Evolutionary conservation across 805 yeast species (phyloP), one percentile per base, ranked within the genome.

Genomic region (Sungouiozyma ichnusensis): DNA sequence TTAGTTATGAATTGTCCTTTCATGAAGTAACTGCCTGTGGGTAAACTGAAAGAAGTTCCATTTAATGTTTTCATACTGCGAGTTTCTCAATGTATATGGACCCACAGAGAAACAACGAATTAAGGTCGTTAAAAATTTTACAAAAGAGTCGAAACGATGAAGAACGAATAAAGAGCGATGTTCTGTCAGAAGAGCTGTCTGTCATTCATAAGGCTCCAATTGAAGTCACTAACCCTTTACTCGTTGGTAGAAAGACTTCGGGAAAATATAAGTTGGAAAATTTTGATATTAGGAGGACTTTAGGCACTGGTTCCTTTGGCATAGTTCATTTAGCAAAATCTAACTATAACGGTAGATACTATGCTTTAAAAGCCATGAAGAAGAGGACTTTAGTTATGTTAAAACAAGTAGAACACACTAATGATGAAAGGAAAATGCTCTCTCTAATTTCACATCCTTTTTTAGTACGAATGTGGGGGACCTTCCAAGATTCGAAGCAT

Each of bases 281-380:
- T 66, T 88, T 88, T 58, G 81, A 79, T 50, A 79, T 87, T 45
- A 72, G 83, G 71, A 73, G 96, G 50, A 88, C 97, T 5, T 68
- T 88, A 44, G 97, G 97, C 1, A 88, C 97, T 0, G 97, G 97
- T 2, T 87, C 96, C 2, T 88, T 88, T 67, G 97, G 97, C 18
- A 72, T 97, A 47, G 97, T 88, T 36, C 97, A 88, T 64, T 66
- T 88, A 43, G 94, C 85, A 4, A 70, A 92, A 34, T 79, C 88
- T 3, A 84, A 84, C 29, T 96, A 88, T 65, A 88, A 88, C 64
- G 87, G 92, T 18, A 73, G 96, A 34, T 88, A 75, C 61, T 88
- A 88, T 58, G 97, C 97, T n/a, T 79, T 88, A 66, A 88, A 88
- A 60, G 94, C 84, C 19, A 73, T 88, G 51, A 81, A 85, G 57